phyloP scores from a whole-genome alignment of 805 yeast genomes.

The Yarrowia osloensis region DNA sequence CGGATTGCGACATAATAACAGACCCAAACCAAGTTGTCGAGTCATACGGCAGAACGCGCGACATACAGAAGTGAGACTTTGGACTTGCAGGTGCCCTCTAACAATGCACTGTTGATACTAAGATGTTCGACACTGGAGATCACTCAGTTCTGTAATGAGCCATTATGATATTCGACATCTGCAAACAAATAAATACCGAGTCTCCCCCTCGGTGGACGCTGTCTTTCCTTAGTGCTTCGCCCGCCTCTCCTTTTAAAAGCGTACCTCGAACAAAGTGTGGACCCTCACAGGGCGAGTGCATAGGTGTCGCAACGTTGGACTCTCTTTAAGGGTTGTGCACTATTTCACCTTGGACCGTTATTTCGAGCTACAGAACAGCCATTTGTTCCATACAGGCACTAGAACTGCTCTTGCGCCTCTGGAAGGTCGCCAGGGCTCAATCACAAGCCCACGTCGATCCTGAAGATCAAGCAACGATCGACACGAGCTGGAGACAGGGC shows the following conservation, averaged over 20 bases:
- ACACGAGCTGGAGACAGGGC: not conserved
- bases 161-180: too few species aligned
- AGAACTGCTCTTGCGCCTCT: not conserved
- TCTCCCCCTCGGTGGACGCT: too few species aligned
- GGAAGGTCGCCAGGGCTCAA: not conserved
- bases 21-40: not conserved
- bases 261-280: not conserved
- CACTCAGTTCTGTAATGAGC: too few species aligned
- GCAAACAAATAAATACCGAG: too few species aligned
- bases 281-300: not conserved
- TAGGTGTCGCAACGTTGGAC: not conserved
- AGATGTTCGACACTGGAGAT: too few species aligned
- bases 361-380: not conserved
- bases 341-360: not conserved
- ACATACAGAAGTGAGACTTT: not conserved
- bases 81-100: too few species aligned
- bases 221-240: too few species aligned
- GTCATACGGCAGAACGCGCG: not conserved
- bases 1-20: not conserved
- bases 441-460: not conserved
- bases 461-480: slow-evolving; percentile 1
- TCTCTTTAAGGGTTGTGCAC: not conserved
- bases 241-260: not conserved
- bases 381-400: too few species aligned
- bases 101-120: too few species aligned